phyloP scores from a whole-genome alignment of 768 basidiomycete genomes.

The Termitomyces sp. region DNA sequence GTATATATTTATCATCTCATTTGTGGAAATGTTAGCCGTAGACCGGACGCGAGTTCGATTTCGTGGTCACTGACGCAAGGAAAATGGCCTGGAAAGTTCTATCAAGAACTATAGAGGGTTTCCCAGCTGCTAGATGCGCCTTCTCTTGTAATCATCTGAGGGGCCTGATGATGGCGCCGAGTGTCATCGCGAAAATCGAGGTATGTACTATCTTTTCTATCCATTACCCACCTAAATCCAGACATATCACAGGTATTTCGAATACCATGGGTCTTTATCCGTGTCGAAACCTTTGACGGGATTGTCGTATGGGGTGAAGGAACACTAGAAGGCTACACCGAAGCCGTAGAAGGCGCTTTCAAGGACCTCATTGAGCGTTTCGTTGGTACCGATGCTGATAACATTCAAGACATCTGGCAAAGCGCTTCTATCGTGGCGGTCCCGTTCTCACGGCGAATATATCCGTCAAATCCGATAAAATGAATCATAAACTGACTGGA shows the following conservation, averaged over 20 bases:
- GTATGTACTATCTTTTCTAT: constrained; percentile 6
- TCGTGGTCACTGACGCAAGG: not conserved
- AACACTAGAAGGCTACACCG: constrained; percentile 69
- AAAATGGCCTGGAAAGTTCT: not conserved
- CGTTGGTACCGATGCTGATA: constrained; percentile 53
- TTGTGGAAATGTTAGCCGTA: too few species aligned
- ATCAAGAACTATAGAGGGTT: not conserved
- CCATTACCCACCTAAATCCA: not conserved
- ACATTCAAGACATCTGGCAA: constrained; percentile 73
- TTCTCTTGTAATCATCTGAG: not conserved
- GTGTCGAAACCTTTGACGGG: constrained; percentile 59
- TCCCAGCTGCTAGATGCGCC: not conserved
- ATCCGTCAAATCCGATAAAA: not conserved
- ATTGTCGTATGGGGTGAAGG: constrained; percentile 73
- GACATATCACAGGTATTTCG: constrained; percentile 45
- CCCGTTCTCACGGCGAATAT: constrained; percentile 57
- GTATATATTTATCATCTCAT: too few species aligned
- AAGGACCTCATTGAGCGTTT: constrained; percentile 55
- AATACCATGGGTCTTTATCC: constrained; percentile 71
- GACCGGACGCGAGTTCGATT: not conserved
- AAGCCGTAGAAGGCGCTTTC: constrained; percentile 67
- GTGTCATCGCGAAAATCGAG: constrained; percentile 22
- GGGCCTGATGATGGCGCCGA: constrained; percentile 8
- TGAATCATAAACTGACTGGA: not conserved
- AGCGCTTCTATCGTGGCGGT: constrained; percentile 70